Evolutionary conservation across 1,139 yeast species (phyloP).

Genomic region (Pichia sp.): DNA sequence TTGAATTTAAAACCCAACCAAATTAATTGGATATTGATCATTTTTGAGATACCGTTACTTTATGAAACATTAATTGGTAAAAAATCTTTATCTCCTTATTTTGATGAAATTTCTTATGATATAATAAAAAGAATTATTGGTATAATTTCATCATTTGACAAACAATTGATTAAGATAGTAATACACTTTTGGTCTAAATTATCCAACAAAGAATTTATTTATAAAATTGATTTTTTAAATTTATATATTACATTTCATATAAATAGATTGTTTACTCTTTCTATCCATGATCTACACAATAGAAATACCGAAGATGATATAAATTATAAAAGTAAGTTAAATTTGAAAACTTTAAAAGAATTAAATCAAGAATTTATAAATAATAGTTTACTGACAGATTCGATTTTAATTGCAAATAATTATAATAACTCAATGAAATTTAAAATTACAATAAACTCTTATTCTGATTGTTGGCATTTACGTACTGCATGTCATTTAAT

Average conservation of each 20-base stretch:
- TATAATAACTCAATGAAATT: constrained; percentile 11
- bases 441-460: constrained; percentile 53
- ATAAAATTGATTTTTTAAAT: constrained; percentile 51
- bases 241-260: constrained; percentile 61
- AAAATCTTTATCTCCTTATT: constrained; percentile 36
- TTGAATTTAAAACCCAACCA: constrained; percentile 33
- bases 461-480: constrained; percentile 79
- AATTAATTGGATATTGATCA: constrained; percentile 49
- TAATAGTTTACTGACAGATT: too few species aligned
- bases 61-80: constrained; percentile 38
- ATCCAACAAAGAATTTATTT: constrained; percentile 35
- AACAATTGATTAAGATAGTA: constrained; percentile 39
- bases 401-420: too few species aligned
- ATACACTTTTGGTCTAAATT: constrained; percentile 54
- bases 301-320: constrained; percentile 23
- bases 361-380: too few species aligned
- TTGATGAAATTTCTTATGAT: constrained; percentile 53
- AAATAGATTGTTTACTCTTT: constrained; percentile 26
- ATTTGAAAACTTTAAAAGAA: too few species aligned
- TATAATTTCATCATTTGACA: constrained; percentile 46
- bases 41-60: constrained; percentile 59
- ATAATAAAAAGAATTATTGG: constrained; percentile 64
- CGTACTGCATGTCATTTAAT: constrained; percentile 57
- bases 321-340: constrained; percentile 12
- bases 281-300: constrained; percentile 4